Base-by-base conservation (phyloP, 176 grass and related monocot species). In the Triticum turgidum region DNA sequence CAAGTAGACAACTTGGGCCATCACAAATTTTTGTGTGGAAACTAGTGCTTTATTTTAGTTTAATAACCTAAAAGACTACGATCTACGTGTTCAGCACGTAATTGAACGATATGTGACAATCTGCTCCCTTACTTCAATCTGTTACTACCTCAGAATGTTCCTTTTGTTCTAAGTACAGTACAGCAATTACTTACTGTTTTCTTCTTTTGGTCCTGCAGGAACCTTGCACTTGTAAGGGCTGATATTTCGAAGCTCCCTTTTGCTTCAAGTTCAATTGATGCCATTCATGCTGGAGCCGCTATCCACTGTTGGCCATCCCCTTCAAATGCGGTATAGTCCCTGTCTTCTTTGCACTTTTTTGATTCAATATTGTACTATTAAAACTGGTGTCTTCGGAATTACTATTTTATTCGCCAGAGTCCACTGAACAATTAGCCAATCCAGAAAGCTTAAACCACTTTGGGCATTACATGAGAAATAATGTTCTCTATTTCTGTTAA, bases 181-280 rank as follows among this genome's bases (percentile, higher is more conserved):
- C 17, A 58, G 0, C 4, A 1, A 61, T 6, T 37, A 21, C 11
- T 24, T 4, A 80, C 35, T 71, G 2, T 69, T 35, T 27, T 66
- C 17, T 38, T 83, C 65, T 67, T 80, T 79, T 79, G 38, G 49
- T 67, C 77, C 18, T 20, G 44, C 78, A 98, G 95, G 72, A 95
- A 98, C 78, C 90, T 95, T 34, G 93, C 93, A 74, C 96, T 37
- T 37, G 35, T 37, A 37, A 37, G 35, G 35, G 35, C 35, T 37
- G 35, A 37, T 37, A 37, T 37, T 98, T 95, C 93, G 9, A 93
- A 93, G 82, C 93, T 98, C 82, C 96, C 96, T 79, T 98, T 98
- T 21, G 83, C 86, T 33, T 95, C 96, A 35, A 85, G 89, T 91
- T 95, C 93, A 65, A 47, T 98, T 84, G 93, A 95, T 78, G 95